Conservation (phyloP, 1,284 basidiomycete species). For the Ceratobasidium sp. region DNA sequence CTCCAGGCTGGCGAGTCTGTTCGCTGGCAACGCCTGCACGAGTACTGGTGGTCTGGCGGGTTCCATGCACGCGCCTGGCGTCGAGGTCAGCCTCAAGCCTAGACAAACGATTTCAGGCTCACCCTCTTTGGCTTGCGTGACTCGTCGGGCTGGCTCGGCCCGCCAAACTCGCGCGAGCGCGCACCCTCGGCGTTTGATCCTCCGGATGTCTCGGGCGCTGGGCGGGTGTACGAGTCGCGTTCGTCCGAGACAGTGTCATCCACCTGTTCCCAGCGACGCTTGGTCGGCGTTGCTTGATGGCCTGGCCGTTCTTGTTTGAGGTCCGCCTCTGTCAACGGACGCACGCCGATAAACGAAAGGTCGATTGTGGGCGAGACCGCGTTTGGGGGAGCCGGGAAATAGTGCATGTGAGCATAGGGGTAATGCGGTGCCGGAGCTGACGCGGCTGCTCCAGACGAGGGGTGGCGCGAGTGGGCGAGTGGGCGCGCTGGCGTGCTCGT, state of each 20-base stretch:
- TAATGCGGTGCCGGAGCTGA: background rate
- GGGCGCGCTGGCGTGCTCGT: background rate
- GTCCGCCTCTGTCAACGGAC: constrained; percentile 2
- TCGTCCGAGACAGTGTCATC: constrained; percentile 21
- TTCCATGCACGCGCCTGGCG: constrained; percentile 36
- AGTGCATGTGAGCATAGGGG: constrained; percentile 37
- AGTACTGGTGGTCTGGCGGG: constrained; percentile 40
- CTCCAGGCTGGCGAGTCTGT: constrained; percentile 39
- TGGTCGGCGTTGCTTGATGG: background rate
- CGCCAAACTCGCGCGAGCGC: background rate
- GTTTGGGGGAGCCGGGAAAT: constrained; percentile 13
- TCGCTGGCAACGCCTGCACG: constrained; percentile 36
- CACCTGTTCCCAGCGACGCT: constrained; percentile 31
- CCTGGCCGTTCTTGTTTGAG: background rate
- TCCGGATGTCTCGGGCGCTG: background rate
- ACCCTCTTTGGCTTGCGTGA: constrained; percentile 21
- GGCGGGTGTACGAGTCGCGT: constrained; percentile 5
- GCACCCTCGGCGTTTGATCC: background rate
- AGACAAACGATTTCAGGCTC: background rate
- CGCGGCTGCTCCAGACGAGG: background rate
- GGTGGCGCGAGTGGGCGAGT: constrained; percentile 13
- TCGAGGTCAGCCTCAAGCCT: background rate
- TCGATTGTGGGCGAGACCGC: constrained; percentile 32
- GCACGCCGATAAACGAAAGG: constrained; percentile 23
- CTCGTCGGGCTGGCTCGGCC: constrained; percentile 6